A percentile compares a stretch with the other conserved stretches of the same genome.
Evolutionary conservation across 371 early-diverging fungal species (phyloP).

Genomic region (Amoeboaphelidium protococcarum): DNA sequence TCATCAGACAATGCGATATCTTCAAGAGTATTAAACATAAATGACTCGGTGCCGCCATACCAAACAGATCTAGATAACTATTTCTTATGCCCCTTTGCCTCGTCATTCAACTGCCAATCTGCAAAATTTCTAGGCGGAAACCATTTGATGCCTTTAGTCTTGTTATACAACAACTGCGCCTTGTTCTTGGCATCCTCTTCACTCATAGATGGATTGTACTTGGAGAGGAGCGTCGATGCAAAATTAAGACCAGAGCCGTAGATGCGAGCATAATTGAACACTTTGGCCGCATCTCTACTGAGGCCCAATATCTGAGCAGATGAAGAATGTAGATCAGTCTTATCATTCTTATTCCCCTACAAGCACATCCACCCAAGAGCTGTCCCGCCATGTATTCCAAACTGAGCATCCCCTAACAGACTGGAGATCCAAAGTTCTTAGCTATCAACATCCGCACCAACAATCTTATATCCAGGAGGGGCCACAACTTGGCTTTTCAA

Average conservation of each 20-base stretch:
- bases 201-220: conserved; percentile 40
- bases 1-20: conserved; percentile 36
- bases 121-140: conserved; percentile 5
- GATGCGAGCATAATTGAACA: conserved; percentile 86
- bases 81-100: conserved; percentile 8
- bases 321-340: conserved; percentile 78
- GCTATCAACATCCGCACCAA: conserved; percentile 92
- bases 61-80: conserved; percentile 22
- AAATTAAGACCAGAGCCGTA: conserved; percentile 80
- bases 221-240: conserved; percentile 47
- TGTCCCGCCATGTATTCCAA: conserved; percentile 71
- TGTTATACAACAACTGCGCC: conserved; percentile 36
- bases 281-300: conserved; percentile 65
- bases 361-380: conserved; percentile 93
- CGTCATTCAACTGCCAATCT: too few species aligned
- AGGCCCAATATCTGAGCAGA: conserved; percentile 71
- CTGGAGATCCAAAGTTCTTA: conserved; percentile 93
- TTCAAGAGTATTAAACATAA: conserved; percentile 85
- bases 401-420: conserved; percentile 78
- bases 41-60: conserved; percentile 79
- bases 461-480: conserved; percentile 43
- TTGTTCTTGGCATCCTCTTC: conserved; percentile 12
- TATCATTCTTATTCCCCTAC: conserved; percentile 66
- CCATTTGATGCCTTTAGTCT: conserved; percentile 56
- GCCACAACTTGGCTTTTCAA: conserved; percentile 64